Evolutionary conservation across 2,329 filamentous ascomycete genomes (phyloP).

Genomic region (Fusarium buxicola): DNA sequence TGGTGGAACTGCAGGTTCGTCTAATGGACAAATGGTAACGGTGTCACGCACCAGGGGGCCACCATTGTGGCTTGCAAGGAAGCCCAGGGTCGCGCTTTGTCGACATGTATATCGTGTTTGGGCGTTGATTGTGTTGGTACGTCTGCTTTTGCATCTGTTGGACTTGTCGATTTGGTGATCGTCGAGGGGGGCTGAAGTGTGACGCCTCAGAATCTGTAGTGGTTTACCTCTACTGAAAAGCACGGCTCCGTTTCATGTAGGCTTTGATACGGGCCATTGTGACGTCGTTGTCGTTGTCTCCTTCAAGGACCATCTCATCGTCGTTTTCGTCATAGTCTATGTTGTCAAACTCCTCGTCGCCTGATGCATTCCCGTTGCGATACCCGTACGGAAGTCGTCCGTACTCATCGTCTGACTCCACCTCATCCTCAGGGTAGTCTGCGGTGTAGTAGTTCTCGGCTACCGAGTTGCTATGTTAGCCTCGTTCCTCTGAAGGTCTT

Average conservation of each 20-base stretch:
- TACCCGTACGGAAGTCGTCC: conserved; percentile 67
- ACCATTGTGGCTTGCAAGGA: conserved; percentile 30
- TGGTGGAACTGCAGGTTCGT: conserved; percentile 28
- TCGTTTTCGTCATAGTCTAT: conserved; percentile 52
- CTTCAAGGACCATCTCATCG: conserved; percentile 54
- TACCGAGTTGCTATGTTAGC: conserved; percentile 46
- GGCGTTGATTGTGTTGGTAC: conserved; percentile 1
- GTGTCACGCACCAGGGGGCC: conserved; percentile 26
- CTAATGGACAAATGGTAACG: conserved; percentile 31
- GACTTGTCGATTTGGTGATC: conserved; percentile 13
- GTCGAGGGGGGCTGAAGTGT: conserved; percentile 14
- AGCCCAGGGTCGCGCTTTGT: not conserved
- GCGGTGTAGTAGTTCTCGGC: conserved; percentile 83
- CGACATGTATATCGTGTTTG: conserved; percentile 4
- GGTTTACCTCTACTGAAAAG: conserved; percentile 39
- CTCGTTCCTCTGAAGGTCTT: conserved; percentile 1
- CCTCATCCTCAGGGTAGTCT: conserved; percentile 84
- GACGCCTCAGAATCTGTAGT: conserved; percentile 33
- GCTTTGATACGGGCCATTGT: conserved; percentile 54
- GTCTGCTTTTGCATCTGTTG: conserved; percentile 7
- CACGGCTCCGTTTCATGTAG: conserved; percentile 52
- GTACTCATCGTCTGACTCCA: conserved; percentile 71
- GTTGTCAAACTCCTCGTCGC: conserved; percentile 65
- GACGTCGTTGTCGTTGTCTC: conserved; percentile 50
- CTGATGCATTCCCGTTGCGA: conserved; percentile 64